Base-by-base conservation (phyloP, 2,329 filamentous ascomycete genomes). In the Venturia effusa region DNA sequence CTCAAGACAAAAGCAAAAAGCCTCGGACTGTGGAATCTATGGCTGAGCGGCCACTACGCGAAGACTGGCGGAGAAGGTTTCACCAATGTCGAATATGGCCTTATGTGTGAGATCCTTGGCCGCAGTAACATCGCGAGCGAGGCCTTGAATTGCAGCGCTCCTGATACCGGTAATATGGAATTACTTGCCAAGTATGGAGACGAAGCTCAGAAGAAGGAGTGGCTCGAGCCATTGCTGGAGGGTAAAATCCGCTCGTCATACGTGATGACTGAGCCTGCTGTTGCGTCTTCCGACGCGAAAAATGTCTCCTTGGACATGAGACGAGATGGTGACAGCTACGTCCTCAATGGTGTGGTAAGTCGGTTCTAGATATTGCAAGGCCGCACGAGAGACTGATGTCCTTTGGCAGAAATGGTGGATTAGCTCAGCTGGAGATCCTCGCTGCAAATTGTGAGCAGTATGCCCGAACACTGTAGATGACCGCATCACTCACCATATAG, bases 1-100 rank as follows among this genome's bases (percentile, higher is more conserved):
- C 83, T 99, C 70, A 97, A 97, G 83, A 80, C 78, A 68, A 89
- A 91, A 75, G 94, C 93, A 55, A 84, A 82, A 72, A 83, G 88
- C 69, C 83, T 96, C 30, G 94, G 93, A 1, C 82, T 99, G 54
- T 99, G 94, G 94, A 99, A 99, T 78, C 89, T 99, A 88, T 99
- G 99, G 81, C 78, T 99, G 69, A 93, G 89, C 80, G 92, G 88
- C 70, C 92, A 97, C 78, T 97, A 96, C 83, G 90, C 88, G 75
- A 90, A 96, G 83, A 90, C 88, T 75, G 90, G 97, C 79, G 95
- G 92, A 0, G 92, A 93, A 27, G 94, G 94, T 41, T 97, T 91
- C 79, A 90, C 87, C 66, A 99, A 97, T 77, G 81, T 99, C 67
- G 94, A 99, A 78, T 99, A 99, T 74, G 94, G 92, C 15, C 80